Percentiles rank a stretch among this genome's conserved stretches.
These are phyloP conservation scores for Cenchrus fungigraminus DNA, from an alignment of 176 grass and related monocot genomes.

Conservation along the genomic window DNA sequence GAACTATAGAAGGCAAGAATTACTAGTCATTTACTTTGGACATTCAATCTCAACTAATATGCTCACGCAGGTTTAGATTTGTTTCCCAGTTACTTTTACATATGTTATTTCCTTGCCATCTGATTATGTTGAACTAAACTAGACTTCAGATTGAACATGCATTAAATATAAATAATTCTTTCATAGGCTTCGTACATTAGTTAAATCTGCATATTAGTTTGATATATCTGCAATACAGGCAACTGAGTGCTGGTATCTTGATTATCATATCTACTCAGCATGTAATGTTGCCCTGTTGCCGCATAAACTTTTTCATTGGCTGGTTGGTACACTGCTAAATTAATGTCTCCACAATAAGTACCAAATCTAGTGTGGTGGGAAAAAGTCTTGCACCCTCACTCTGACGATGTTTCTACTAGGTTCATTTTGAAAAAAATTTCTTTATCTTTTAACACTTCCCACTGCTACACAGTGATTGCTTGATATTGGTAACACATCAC, in stretches of 20 bases:
- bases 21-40: not conserved
- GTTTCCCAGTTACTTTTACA: not conserved
- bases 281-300: not conserved
- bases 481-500: not conserved
- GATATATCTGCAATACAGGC: conserved; percentile 17
- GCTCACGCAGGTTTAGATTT: conserved; percentile 10
- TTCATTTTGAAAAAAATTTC: conserved; percentile 23
- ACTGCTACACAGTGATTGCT: not conserved
- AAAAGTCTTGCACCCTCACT: not conserved
- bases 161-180: not conserved
- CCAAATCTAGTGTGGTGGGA: not conserved
- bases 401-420: conserved; percentile 13
- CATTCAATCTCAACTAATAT: not conserved
- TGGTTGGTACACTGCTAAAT: not conserved
- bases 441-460: not conserved
- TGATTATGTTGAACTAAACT: conserved; percentile 10
- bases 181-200: not conserved
- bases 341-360: conserved; percentile 10
- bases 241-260: conserved; percentile 13
- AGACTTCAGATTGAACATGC: conserved; percentile 25
- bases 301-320: not conserved
- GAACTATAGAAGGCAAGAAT: not conserved
- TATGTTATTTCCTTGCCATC: conserved; percentile 18
- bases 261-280: conserved; percentile 1
- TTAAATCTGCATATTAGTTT: conserved; percentile 10